These are phyloP conservation scores for Candida nitratophila DNA, from an alignment of 805 yeast genomes.

Conservation along the genomic window DNA sequence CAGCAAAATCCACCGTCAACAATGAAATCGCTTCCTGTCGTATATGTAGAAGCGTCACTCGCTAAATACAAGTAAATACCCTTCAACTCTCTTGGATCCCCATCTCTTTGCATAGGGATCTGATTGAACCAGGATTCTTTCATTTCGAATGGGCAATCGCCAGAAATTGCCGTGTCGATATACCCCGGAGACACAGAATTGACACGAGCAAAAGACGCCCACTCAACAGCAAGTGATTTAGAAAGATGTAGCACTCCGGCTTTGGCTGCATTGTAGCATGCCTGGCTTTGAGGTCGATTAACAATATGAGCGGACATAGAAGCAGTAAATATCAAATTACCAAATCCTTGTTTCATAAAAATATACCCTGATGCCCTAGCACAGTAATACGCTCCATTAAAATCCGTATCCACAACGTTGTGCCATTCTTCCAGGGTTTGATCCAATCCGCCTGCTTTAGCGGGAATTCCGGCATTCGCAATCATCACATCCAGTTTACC, in stretches of 20 bases:
- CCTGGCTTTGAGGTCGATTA: conserved; percentile 38
- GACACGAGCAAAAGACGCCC: conserved; percentile 37
- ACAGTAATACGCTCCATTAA: conserved; percentile 38
- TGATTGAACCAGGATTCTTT: conserved; percentile 28
- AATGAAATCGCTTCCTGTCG: conserved; percentile 39
- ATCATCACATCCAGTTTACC: conserved; percentile 28
- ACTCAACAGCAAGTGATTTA: conserved; percentile 33
- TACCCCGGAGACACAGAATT: conserved; percentile 42
- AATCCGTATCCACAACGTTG: conserved; percentile 36
- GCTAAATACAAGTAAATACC: conserved; percentile 44
- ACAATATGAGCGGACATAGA: conserved; percentile 44
- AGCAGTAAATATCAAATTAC: conserved; percentile 39
- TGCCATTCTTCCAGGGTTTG: conserved; percentile 11
- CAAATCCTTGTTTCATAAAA: conserved; percentile 35
- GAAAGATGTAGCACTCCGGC: conserved; percentile 36
- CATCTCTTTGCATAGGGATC: conserved; percentile 38
- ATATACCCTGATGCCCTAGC: conserved; percentile 36
- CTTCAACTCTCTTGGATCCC: conserved; percentile 33
- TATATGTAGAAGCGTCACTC: conserved; percentile 41
- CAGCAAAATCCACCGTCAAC: conserved; percentile 32
- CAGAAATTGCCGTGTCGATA: conserved; percentile 36
- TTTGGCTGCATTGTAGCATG: conserved; percentile 35
- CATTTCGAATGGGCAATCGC: conserved; percentile 27
- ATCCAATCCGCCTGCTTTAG: conserved; percentile 16
- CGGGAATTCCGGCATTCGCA: conserved; percentile 27